These are phyloP conservation scores for Teunomyces tritomae DNA, from an alignment of 805 yeast genomes.

Conservation along the genomic window DNA sequence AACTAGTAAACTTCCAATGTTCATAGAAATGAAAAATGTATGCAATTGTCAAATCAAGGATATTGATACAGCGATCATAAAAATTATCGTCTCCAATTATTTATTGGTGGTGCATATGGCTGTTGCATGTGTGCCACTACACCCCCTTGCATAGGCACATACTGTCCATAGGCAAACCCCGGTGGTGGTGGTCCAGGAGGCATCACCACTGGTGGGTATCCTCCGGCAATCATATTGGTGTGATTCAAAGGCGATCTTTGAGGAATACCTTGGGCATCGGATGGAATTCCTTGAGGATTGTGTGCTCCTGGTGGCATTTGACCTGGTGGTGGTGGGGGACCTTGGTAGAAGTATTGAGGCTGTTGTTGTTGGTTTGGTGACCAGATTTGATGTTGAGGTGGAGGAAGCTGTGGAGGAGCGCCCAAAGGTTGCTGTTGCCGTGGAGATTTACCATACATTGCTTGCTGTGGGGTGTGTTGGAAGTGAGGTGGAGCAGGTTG, in stretches of 20 bases:
- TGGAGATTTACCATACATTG: constrained; percentile 12
- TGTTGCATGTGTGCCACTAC: constrained; percentile 22
- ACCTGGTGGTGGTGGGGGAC: constrained; percentile 12
- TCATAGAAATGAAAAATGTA: not conserved
- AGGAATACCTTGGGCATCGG: constrained; percentile 6
- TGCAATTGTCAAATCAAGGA: not conserved
- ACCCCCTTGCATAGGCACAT: constrained; percentile 33
- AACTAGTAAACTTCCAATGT: not conserved
- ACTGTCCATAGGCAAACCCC: constrained; percentile 38
- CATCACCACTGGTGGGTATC: constrained; percentile 13
- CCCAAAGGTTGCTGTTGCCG: constrained; percentile 14
- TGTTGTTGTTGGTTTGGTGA: constrained; percentile 16
- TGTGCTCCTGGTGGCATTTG: constrained; percentile 9
- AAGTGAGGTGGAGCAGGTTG: constrained; percentile 8
- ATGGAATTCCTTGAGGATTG: constrained; percentile 3
- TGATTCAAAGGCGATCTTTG: constrained; percentile 24
- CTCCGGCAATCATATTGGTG: constrained; percentile 18
- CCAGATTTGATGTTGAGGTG: constrained; percentile 29
- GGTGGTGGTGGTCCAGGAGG: constrained; percentile 27
- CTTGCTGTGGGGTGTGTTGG: constrained; percentile 11
- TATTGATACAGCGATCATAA: not conserved
- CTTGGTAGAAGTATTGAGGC: constrained; percentile 21
- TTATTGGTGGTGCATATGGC: constrained; percentile 17
- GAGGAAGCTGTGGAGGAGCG: constrained; percentile 22
- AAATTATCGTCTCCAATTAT: constrained; percentile 24